Percentiles rank a stretch among this genome's conserved stretches.
These are phyloP conservation scores for Catharanthus roseus DNA, from an alignment of 257 asterid genomes.

Conservation along the genomic window DNA sequence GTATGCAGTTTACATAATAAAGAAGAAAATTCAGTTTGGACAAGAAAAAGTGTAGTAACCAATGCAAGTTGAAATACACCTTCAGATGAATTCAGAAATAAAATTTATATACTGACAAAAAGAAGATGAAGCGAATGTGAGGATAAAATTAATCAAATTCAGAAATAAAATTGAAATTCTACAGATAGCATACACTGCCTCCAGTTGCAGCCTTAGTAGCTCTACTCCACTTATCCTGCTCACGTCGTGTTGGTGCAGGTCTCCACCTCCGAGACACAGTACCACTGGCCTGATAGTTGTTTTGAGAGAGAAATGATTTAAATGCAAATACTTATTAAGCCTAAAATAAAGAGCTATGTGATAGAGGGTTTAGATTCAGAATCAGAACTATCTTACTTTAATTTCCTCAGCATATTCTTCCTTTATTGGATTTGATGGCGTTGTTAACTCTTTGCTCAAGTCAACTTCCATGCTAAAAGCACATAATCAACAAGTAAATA, in stretches of 20 bases:
- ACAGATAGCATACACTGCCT: conserved; percentile 62
- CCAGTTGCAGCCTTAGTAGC: conserved; percentile 90
- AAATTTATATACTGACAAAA: background rate
- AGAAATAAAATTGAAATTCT: background rate
- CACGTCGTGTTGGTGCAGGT: conserved; percentile 92
- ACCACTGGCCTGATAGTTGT: conserved; percentile 36
- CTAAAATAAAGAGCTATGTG: background rate
- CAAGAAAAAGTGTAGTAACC: background rate
- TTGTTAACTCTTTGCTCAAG: conserved; percentile 54
- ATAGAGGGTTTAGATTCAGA: background rate
- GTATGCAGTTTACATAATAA: background rate
- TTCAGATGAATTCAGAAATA: conserved; percentile 6
- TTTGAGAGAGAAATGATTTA: background rate
- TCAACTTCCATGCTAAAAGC: conserved; percentile 66
- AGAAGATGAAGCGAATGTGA: background rate
- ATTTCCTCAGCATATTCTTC: conserved; percentile 37
- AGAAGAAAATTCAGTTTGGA: conserved; percentile 1
- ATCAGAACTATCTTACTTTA: conserved; percentile 30
- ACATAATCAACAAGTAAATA: conserved; percentile 15
- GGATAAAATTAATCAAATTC: conserved; percentile 3
- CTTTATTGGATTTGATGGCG: conserved; percentile 32
- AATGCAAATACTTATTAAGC: conserved; percentile 4
- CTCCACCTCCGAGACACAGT: conserved; percentile 59
- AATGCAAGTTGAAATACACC: conserved; percentile 4
- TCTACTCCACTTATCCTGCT: conserved; percentile 90